A percentile compares a stretch with the other conserved stretches of the same genome.
phyloP scores from a whole-genome alignment of 495 filamentous ascomycete genomes.

The Neurospora intermedia region DNA sequence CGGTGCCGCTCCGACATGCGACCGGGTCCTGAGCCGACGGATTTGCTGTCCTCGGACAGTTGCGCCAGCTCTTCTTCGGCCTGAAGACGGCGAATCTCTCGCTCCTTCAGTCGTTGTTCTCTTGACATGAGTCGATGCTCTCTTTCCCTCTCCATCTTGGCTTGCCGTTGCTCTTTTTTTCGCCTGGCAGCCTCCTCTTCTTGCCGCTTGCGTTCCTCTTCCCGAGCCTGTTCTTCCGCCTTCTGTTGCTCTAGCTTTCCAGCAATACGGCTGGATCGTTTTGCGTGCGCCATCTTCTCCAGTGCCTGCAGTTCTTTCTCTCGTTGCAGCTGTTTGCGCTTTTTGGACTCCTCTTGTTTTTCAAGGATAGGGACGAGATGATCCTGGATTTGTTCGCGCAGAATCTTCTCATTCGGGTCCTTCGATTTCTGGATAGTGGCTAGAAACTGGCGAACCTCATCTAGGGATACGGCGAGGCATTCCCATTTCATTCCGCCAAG shows the following conservation, averaged over 20 bases:
- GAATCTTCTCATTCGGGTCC: constrained; percentile 69
- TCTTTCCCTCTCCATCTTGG: constrained; percentile 61
- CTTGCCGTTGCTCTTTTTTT: constrained; percentile 55
- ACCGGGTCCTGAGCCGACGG: constrained; percentile 48
- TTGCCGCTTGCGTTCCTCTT: constrained; percentile 61
- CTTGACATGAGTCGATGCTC: constrained; percentile 75
- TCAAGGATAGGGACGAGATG: constrained; percentile 77
- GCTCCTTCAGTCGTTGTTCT: constrained; percentile 72
- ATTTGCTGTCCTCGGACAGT: constrained; percentile 67
- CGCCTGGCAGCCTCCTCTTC: constrained; percentile 53
- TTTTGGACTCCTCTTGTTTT: constrained; percentile 65
- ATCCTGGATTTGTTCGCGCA: constrained; percentile 56
- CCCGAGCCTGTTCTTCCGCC: constrained; percentile 55
- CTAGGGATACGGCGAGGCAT: constrained; percentile 69
- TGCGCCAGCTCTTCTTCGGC: constrained; percentile 75
- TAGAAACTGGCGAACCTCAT: constrained; percentile 67
- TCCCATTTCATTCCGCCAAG: constrained; percentile 77
- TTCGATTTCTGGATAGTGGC: constrained; percentile 58
- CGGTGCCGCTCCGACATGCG: constrained; percentile 69
- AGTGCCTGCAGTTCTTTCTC: constrained; percentile 72
- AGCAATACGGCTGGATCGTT: constrained; percentile 81
- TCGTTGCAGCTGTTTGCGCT: constrained; percentile 54
- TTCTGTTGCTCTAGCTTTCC: constrained; percentile 69
- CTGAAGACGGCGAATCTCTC: constrained; percentile 65
- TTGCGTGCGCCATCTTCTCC: constrained; percentile 82